phyloP scores from a whole-genome alignment of 2,329 filamentous ascomycete species.

The Zymoseptoria tritici region DNA sequence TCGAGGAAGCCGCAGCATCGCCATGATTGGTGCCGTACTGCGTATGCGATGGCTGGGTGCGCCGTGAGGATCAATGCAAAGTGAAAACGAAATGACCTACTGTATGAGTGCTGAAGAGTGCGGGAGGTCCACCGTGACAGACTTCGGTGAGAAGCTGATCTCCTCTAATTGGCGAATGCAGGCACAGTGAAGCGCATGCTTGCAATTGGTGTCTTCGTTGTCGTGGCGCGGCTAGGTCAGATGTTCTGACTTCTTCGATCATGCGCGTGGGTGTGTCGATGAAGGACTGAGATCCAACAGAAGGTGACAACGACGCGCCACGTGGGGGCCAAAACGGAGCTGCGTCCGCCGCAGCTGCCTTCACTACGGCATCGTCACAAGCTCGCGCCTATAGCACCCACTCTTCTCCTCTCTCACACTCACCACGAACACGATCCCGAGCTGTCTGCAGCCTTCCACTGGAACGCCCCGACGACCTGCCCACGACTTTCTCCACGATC shows the following conservation, averaged over 20 bases:
- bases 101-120: too few species aligned
- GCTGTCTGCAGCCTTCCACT: neutral
- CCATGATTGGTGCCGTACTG: neutral
- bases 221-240: too few species aligned
- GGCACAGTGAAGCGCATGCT: neutral
- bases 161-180: neutral
- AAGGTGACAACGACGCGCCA: too few species aligned
- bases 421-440: neutral
- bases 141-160: neutral
- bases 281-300: neutral
- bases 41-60: neutral
- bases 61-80: too few species aligned
- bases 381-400: neutral
- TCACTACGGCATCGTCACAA: neutral
- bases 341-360: neutral
- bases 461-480: neutral
- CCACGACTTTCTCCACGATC: neutral
- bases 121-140: too few species aligned
- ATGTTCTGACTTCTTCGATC: neutral
- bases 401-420: neutral
- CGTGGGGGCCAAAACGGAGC: too few species aligned
- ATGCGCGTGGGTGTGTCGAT: neutral
- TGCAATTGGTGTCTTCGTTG: neutral
- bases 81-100: too few species aligned
- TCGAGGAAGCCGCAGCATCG: slow-evolving; percentile 15